These are phyloP conservation scores for Gleditsia sinensis DNA, from an alignment of 306 rosid species.

Conservation along the genomic window DNA sequence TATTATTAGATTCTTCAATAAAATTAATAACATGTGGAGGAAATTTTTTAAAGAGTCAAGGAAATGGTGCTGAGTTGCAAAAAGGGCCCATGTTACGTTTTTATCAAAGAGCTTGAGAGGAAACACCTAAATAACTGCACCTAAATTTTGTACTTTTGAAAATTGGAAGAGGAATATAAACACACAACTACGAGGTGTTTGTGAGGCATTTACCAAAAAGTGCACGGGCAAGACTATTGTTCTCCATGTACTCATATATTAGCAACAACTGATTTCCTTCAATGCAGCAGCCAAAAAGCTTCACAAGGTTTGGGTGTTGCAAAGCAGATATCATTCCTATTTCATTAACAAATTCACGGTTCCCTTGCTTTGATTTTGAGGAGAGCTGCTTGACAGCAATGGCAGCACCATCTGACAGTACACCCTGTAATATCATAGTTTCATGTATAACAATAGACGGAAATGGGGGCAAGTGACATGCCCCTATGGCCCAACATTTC, in stretches of 20 bases:
- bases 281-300: slow-evolving; percentile 78
- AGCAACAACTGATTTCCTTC: slow-evolving; percentile 79
- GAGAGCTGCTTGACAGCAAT: slow-evolving; percentile 87
- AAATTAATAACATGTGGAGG: too few relatives aligned
- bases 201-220: slow-evolving; percentile 59
- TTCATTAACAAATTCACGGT: slow-evolving; percentile 83
- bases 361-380: slow-evolving; percentile 81
- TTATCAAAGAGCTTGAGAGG: too few relatives aligned
- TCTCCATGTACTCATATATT: slow-evolving; percentile 81
- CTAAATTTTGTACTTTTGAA: neutral
- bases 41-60: too few relatives aligned
- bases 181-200: neutral
- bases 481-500: too few relatives aligned
- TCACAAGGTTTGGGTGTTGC: slow-evolving; percentile 86
- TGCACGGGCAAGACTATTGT: slow-evolving; percentile 80
- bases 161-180: neutral
- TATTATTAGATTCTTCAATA: too few relatives aligned
- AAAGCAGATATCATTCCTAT: slow-evolving; percentile 86
- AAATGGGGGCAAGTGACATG: neutral
- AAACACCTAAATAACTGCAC: too few relatives aligned
- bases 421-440: slow-evolving; percentile 71
- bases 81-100: too few relatives aligned
- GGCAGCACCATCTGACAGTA: slow-evolving; percentile 58
- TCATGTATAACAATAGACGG: neutral
- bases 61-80: too few relatives aligned